Conservation (phyloP, 257 asterid genomes). For the Nicotiana undulata region DNA sequence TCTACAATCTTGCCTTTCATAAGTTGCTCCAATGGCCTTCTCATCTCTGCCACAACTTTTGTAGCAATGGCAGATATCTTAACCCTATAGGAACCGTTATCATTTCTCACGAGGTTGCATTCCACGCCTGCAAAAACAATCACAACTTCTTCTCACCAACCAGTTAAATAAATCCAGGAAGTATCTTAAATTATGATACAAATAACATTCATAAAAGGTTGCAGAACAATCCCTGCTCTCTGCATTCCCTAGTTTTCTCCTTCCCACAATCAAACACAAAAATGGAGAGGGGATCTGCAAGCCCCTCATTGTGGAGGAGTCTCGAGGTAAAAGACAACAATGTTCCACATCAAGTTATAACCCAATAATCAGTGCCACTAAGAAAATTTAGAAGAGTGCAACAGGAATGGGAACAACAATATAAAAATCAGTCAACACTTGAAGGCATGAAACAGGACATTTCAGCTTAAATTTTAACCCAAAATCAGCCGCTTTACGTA, state of each 20-base stretch:
- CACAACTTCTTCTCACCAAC: neutral
- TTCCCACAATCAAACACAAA: neutral
- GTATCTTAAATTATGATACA: neutral
- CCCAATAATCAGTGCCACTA: neutral
- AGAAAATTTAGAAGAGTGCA: neutral
- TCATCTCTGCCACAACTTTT: conserved; percentile 62
- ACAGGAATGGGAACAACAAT: neutral
- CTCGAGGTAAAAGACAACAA: neutral
- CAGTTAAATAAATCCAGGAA: neutral
- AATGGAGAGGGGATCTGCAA: neutral
- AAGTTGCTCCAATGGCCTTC: conserved; percentile 59
- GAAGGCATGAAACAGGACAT: neutral
- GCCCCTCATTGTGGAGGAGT: neutral
- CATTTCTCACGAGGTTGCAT: conserved; percentile 44
- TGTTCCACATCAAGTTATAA: neutral
- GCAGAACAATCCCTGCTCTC: neutral
- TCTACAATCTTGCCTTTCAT: conserved; percentile 59
- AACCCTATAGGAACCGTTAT: conserved; percentile 58
- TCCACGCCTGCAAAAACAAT: conserved; percentile 51
- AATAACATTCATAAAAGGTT: neutral
- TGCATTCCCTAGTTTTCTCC: neutral
- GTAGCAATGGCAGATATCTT: conserved; percentile 81
- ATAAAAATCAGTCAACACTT: neutral
- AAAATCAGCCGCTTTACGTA: neutral
- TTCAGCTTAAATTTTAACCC: neutral